Base-by-base conservation (phyloP, 2,329 filamentous ascomycete genomes). In the Rutstroemia sp. region DNA sequence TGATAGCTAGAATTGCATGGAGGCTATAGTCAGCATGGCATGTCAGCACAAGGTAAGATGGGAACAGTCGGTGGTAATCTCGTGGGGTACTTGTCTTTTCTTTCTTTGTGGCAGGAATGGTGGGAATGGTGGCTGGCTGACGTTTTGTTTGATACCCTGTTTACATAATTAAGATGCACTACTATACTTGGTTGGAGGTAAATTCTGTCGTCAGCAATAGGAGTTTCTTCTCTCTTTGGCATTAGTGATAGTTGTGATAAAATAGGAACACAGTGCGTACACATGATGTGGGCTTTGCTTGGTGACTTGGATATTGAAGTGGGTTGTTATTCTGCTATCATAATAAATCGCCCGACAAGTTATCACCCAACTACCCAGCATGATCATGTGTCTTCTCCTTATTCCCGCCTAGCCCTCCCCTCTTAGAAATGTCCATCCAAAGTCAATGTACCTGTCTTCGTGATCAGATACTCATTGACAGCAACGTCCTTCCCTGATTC, bases 401-500 rank as follows among this genome's bases (percentile, higher is more conserved):
- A 5, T 34, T 34, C 30, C 12, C 12, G 9, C 10, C 30, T 34
- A 34, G 30, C 5, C 10, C 12, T 46, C 2, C 19, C 19, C 17
- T 23, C 42, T 23, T 58, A 79, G 62, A 78, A 80, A 60, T 81
- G 78, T 3, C 73, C 79, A 50, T 80, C 78, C 49, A 86, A 65
- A 0, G 82, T 84, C 61, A 86, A 71, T 0, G 82, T 86, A 8
- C 82, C 83, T 0, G 83, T 86, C 73, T 86, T 86, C 12, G 79
- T 82, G 46, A 85, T 78, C 63, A 82, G 58, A 63, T 83, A 85
- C 67, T 85, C 82, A 46, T 77, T 74, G 19, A 85, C 76, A 3
- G 82, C 83, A 49, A 86, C 82, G 60, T 85, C 81, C 69, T 84
- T 86, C 16, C 83, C 83, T 34, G 76, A 80, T 66, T 86, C 83